Conservation (phyloP, 345 rosid genomes). For the Triadica sebifera region DNA sequence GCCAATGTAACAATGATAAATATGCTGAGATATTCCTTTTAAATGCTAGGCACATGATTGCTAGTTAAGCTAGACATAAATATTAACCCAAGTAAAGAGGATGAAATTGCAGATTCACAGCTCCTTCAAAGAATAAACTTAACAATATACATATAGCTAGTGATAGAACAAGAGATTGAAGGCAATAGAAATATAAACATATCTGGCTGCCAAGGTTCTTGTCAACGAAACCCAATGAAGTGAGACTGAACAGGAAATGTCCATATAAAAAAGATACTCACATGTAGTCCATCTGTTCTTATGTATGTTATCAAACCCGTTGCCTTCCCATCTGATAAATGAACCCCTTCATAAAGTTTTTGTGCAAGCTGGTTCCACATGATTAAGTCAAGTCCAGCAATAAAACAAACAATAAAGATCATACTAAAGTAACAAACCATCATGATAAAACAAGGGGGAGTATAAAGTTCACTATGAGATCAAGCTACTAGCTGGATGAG, state of each 20-base stretch:
- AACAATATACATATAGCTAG: neutral
- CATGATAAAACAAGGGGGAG: neutral
- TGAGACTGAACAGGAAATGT: neutral
- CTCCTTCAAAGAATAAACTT: neutral
- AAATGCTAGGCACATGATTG: neutral
- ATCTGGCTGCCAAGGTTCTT: neutral
- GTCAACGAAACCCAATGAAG: neutral
- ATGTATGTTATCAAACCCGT: conserved; percentile 88
- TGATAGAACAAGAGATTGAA: neutral
- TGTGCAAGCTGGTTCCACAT: conserved; percentile 78
- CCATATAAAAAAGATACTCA: conserved; percentile 43
- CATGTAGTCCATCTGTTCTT: conserved; percentile 97
- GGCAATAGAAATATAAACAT: neutral
- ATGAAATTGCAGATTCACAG: neutral
- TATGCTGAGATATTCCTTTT: neutral
- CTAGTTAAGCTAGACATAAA: neutral
- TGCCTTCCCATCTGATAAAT: conserved; percentile 63
- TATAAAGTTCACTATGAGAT: neutral
- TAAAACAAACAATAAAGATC: neutral
- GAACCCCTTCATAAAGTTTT: conserved; percentile 92
- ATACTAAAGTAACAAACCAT: neutral
- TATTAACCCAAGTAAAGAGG: neutral
- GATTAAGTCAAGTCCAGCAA: conserved; percentile 19
- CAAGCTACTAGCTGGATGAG: conserved; percentile 4
- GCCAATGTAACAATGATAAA: neutral